Evolutionary conservation across 2,329 filamentous ascomycete genomes (phyloP), one percentile per base, ranked within the genome.

Genomic region (Aspergillus fructus): DNA sequence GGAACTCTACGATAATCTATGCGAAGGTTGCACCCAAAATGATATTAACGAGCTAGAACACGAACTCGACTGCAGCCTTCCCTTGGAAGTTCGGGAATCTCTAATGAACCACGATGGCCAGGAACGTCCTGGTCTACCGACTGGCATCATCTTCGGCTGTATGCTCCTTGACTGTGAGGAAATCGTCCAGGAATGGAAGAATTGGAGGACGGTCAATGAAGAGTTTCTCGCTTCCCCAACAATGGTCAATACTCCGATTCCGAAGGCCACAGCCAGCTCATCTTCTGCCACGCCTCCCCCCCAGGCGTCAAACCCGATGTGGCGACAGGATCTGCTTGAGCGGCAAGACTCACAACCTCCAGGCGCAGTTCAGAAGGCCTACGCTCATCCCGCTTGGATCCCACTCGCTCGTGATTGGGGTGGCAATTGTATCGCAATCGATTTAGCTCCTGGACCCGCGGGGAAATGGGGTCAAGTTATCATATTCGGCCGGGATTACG

Each of bases 121-220:
- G 76, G 94, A 99, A 77, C 89, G 94, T 62, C 91, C 92, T 61
- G 94, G 94, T 62, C 83, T 83, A 56, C 94, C 94, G 1, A 97
- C 93, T 0, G 94, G 94, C 62, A 89, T 97, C 64, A 85, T 99
- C 60, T 97, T 99, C 68, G 85, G 93, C 59, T 89, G 86, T 72
- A 99, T 99, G 94, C 79, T 99, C 62, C 85, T 99, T 57, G 94
- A 99, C 74, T 97, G 94, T 71, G 94, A 99, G 75, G 94, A 99
- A 72, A 96, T 99, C 66, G 89, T 96, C 21, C 92, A 97, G 74
- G 94, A 99, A 73, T 97, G 93, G 91, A 89, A 90, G 68, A 96
- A 96, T 71, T 99, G 94, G 94, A 88, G 91, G 67, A 87, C 85
- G 62, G 94, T 99, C 61, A 96, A 96, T 71, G 87, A 93, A 58